Conservation (phyloP, 768 basidiomycete species). For the Pulveroboletus sp. region DNA sequence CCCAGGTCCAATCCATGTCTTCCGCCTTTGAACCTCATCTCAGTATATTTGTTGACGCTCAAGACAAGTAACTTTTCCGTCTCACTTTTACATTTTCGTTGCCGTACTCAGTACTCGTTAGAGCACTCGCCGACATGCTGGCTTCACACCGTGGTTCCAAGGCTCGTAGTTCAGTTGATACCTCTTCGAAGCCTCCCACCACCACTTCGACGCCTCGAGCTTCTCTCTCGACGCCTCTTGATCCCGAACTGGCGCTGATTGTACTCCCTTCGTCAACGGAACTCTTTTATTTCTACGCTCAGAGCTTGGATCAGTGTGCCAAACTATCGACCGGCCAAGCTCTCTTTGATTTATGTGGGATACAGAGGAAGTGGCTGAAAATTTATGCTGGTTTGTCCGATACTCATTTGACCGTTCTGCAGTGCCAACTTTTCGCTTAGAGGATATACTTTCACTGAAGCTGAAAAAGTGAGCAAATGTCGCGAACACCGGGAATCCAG, state of each 20-base stretch:
- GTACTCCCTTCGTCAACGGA: conserved; percentile 94
- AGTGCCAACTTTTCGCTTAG: conserved; percentile 35
- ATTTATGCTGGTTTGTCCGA: conserved; percentile 76
- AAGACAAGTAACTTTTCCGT: conserved; percentile 72
- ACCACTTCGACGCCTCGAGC: conserved; percentile 31
- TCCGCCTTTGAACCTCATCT: conserved; percentile 93
- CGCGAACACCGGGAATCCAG: background rate
- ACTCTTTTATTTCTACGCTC: conserved; percentile 94
- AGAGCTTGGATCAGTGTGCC: conserved; percentile 91
- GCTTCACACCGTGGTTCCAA: conserved; percentile 66
- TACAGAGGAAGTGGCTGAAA: conserved; percentile 92
- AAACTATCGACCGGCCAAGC: conserved; percentile 83
- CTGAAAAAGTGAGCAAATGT: conserved; percentile 57
- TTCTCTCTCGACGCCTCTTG: conserved; percentile 38
- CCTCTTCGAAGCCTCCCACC: conserved; percentile 25
- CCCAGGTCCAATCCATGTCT: conserved; percentile 64
- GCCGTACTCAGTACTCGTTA: conserved; percentile 26
- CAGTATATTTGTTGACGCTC: conserved; percentile 90
- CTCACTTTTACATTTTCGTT: background rate
- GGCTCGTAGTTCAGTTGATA: conserved; percentile 66
- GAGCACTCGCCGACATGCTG: conserved; percentile 88
- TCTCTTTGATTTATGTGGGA: conserved; percentile 69
- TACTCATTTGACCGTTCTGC: background rate
- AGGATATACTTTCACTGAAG: conserved; percentile 77
- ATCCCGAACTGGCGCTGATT: conserved; percentile 45